These are phyloP conservation scores for Eucalyptus polyanthemos DNA, from an alignment of 345 rosid species.

Conservation along the genomic window DNA sequence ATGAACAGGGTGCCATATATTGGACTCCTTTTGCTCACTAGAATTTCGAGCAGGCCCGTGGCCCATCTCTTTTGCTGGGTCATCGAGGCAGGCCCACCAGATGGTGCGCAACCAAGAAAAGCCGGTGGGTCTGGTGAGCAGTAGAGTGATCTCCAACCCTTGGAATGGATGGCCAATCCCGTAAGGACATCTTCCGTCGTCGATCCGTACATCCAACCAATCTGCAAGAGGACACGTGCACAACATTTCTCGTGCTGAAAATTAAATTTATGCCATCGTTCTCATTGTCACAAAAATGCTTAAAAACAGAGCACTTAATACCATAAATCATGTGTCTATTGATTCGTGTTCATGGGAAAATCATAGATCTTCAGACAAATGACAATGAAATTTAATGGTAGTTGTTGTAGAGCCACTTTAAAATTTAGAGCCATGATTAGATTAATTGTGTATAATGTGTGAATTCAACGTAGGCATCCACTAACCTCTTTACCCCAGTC, in stretches of 20 bases:
- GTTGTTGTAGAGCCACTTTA: rapidly evolving
- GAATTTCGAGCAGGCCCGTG: slow-evolving; percentile 37
- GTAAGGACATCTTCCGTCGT: slow-evolving; percentile 41
- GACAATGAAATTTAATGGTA: background rate
- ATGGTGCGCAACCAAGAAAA: slow-evolving; percentile 45
- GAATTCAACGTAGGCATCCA: background rate
- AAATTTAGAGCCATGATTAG: too few species aligned
- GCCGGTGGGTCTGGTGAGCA: slow-evolving; percentile 23
- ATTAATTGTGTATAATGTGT: background rate
- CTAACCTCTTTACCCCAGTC: slow-evolving; percentile 49
- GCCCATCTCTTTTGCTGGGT: slow-evolving; percentile 56
- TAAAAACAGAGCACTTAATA: background rate
- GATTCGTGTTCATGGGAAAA: background rate
- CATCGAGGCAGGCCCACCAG: slow-evolving; percentile 20
- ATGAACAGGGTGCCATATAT: background rate
- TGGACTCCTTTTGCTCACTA: slow-evolving; percentile 24
- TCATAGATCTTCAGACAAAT: too few species aligned
- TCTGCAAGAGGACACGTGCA: background rate
- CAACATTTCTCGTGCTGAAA: background rate
- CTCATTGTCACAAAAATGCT: background rate
- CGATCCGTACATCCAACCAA: slow-evolving; percentile 66
- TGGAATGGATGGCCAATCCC: slow-evolving; percentile 32
- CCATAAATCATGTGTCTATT: background rate
- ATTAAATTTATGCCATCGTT: background rate
- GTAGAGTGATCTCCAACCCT: background rate